Percentiles rank a stretch among this genome's conserved stretches.
Evolutionary conservation across 345 rosid genomes (phyloP).

Genomic region (Murraya koenigii): DNA sequence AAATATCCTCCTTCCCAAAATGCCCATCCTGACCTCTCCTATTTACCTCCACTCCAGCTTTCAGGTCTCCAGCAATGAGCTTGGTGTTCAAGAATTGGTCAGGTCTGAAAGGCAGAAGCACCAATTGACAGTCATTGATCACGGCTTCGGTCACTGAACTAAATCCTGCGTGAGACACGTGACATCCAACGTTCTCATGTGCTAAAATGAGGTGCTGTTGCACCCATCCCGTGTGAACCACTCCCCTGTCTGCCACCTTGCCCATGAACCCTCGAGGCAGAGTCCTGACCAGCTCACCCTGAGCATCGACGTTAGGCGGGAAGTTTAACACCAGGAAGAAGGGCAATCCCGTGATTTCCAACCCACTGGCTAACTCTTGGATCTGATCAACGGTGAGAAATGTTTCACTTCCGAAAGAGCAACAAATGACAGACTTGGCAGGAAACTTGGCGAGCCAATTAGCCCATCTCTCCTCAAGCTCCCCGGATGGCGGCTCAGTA

Average conservation of each 20-base stretch:
- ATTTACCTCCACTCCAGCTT: slow-evolving; percentile 29
- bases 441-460: slow-evolving; percentile 29
- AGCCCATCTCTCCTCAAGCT: slow-evolving; percentile 29
- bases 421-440: slow-evolving; percentile 25
- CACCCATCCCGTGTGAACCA: slow-evolving; percentile 36
- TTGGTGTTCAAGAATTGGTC: slow-evolving; percentile 41
- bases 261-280: slow-evolving; percentile 30
- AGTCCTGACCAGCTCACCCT: background rate
- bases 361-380: slow-evolving; percentile 23
- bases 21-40: slow-evolving; percentile 34
- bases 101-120: slow-evolving; percentile 32
- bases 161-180: slow-evolving; percentile 28
- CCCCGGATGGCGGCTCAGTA: slow-evolving; percentile 26
- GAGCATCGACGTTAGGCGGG: slow-evolving; percentile 6
- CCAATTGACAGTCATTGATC: slow-evolving; percentile 34
- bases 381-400: slow-evolving; percentile 27
- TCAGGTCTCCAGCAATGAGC: slow-evolving; percentile 25
- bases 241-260: slow-evolving; percentile 24
- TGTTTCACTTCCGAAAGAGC: slow-evolving; percentile 36
- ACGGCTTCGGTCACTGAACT: slow-evolving; percentile 35
- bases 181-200: slow-evolving; percentile 27
- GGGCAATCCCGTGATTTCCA: slow-evolving; percentile 32
- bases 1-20: slow-evolving; percentile 22
- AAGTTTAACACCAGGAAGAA: slow-evolving; percentile 34
- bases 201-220: slow-evolving; percentile 31